Percentiles rank a stretch among this genome's conserved stretches.
phyloP scores from a whole-genome alignment of 768 basidiomycete genomes.

The Guyanaporus albipodus region DNA sequence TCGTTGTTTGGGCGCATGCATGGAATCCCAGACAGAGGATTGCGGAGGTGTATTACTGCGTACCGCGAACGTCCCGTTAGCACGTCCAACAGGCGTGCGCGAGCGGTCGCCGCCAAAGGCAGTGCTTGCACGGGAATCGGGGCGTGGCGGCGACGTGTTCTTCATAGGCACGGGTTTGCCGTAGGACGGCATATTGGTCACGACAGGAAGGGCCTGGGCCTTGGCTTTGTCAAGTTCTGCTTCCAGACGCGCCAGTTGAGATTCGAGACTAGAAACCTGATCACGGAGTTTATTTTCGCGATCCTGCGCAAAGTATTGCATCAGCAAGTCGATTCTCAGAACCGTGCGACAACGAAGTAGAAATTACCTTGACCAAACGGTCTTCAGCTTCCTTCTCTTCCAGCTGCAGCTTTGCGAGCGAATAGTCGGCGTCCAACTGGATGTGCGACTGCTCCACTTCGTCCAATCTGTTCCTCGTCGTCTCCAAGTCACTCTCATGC shows the following conservation, averaged over 20 bases:
- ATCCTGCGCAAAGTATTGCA: constrained; percentile 43
- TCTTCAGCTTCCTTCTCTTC: constrained; percentile 74
- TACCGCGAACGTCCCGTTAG: constrained; percentile 24
- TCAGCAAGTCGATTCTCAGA: constrained; percentile 2
- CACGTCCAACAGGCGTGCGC: constrained; percentile 46
- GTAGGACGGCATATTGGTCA: constrained; percentile 37
- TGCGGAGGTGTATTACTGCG: constrained; percentile 49
- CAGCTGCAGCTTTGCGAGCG: constrained; percentile 62
- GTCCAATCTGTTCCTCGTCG: constrained; percentile 57
- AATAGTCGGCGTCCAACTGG: constrained; percentile 70
- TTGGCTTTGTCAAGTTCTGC: constrained; percentile 52
- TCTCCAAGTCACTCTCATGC: constrained; percentile 59
- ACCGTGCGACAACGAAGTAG: neutral
- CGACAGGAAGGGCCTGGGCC: constrained; percentile 23
- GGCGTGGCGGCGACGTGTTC: constrained; percentile 49
- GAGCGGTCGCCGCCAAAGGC: constrained; percentile 49
- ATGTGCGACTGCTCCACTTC: constrained; percentile 59
- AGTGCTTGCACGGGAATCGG: constrained; percentile 74
- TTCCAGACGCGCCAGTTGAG: constrained; percentile 54
- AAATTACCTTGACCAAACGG: constrained; percentile 58
- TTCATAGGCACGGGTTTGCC: constrained; percentile 32
- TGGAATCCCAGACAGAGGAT: constrained; percentile 72
- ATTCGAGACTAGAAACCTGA: constrained; percentile 60
- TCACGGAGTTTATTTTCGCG: constrained; percentile 66
- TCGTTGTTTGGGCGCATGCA: constrained; percentile 43